A percentile compares a stretch with the other conserved stretches of the same genome.
These are phyloP conservation scores for Aureobasidium musti DNA, from an alignment of 2,329 filamentous ascomycete species.

Conservation along the genomic window DNA sequence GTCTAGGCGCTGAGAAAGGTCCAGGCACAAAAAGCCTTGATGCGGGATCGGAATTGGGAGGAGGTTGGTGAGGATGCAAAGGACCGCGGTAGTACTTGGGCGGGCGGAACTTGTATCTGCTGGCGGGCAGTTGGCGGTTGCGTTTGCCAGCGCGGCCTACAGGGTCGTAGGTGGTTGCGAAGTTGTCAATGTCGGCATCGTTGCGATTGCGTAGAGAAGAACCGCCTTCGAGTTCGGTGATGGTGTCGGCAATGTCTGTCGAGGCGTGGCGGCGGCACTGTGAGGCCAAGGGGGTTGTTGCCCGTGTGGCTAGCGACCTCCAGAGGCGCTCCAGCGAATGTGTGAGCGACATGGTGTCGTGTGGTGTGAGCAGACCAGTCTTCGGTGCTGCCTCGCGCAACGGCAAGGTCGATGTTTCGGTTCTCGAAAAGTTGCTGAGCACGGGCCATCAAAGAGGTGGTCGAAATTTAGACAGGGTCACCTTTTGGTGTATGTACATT, in stretches of 20 bases:
- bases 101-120: slow-evolving; percentile 88
- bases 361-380: background rate
- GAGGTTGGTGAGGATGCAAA: slow-evolving; percentile 88
- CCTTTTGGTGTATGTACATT: background rate
- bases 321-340: slow-evolving; percentile 25
- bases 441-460: background rate
- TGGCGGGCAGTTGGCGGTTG: slow-evolving; percentile 50
- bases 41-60: slow-evolving; percentile 78
- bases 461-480: background rate
- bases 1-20: slow-evolving; percentile 82
- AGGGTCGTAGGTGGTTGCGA: slow-evolving; percentile 51
- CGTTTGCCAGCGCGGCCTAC: slow-evolving; percentile 50
- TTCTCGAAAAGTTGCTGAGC: slow-evolving; percentile 14
- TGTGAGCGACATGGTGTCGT: slow-evolving; percentile 21
- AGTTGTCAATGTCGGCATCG: slow-evolving; percentile 43
- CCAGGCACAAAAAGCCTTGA: slow-evolving; percentile 88
- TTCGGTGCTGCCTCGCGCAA: background rate
- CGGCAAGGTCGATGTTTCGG: slow-evolving; percentile 8
- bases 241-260: slow-evolving; percentile 38
- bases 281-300: background rate
- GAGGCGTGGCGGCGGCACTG: slow-evolving; percentile 40
- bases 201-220: slow-evolving; percentile 47
- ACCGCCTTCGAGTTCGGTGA: slow-evolving; percentile 50
- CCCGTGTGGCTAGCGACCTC: slow-evolving; percentile 15
- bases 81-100: slow-evolving; percentile 95